phyloP scores from a whole-genome alignment of 257 asterid genomes.

The Primulina tabacum region DNA sequence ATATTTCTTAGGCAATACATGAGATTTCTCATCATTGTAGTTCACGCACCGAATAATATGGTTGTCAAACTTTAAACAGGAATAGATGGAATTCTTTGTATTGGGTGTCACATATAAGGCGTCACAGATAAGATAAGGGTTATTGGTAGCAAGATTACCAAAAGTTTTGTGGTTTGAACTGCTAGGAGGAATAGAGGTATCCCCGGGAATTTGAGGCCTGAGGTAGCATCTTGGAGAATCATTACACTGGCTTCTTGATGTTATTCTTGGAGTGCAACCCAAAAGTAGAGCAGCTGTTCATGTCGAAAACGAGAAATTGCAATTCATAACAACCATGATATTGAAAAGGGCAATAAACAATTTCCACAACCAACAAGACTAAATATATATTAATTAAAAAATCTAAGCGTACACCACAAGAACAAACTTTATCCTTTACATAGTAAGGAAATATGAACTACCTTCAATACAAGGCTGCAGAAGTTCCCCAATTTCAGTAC shows the following conservation, averaged over 20 bases:
- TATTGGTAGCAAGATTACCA: slow-evolving; percentile 31
- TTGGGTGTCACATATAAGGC: slow-evolving; percentile 27
- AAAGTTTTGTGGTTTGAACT: slow-evolving; percentile 31
- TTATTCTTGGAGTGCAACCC: slow-evolving; percentile 85
- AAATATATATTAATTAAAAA: background rate
- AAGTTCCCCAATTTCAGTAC: slow-evolving; percentile 55
- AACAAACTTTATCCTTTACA: background rate
- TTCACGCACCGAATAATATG: slow-evolving; percentile 20
- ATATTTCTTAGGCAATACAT: slow-evolving; percentile 26
- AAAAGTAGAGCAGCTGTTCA: slow-evolving; percentile 80
- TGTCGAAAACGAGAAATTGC: slow-evolving; percentile 22
- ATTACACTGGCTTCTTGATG: slow-evolving; percentile 80
- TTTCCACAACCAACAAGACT: background rate
- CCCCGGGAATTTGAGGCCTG: slow-evolving; percentile 40
- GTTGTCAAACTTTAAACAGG: slow-evolving; percentile 20
- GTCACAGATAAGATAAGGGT: slow-evolving; percentile 36
- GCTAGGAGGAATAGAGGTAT: slow-evolving; percentile 29
- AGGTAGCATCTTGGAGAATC: slow-evolving; percentile 60
- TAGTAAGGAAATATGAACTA: slow-evolving; percentile 21
- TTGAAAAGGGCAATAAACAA: background rate
- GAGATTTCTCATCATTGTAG: slow-evolving; percentile 21
- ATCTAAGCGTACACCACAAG: background rate
- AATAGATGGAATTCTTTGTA: slow-evolving; percentile 24
- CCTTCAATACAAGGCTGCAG: slow-evolving; percentile 97
- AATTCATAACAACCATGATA: slow-evolving; percentile 7